Conservation (phyloP, 1,139 yeast species). For the Groenewaldozyma auringiensis region DNA sequence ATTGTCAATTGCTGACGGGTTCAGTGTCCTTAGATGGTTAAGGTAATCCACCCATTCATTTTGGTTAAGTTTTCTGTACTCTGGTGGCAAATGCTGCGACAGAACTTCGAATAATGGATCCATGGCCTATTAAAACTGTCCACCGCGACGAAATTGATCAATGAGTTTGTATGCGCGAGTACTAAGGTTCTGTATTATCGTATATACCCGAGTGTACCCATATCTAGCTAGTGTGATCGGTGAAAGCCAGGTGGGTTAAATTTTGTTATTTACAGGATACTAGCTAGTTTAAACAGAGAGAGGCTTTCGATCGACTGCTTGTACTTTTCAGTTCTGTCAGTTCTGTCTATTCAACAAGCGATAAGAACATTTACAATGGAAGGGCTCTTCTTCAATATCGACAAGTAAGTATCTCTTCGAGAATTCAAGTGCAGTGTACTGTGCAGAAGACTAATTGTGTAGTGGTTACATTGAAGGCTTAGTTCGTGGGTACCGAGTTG, state of each 20-base stretch:
- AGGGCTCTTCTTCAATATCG: slow-evolving; percentile 79
- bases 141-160: too few species aligned
- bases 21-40: slow-evolving; percentile 19
- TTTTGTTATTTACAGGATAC: too few species aligned
- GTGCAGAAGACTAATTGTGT: slow-evolving; percentile 1
- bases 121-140: slow-evolving; percentile 12
- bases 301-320: too few species aligned
- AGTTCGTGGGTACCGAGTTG: slow-evolving; percentile 88
- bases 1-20: slow-evolving; percentile 16
- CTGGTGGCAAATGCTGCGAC: slow-evolving; percentile 17
- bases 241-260: too few species aligned
- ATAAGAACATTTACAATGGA: slow-evolving; percentile 65
- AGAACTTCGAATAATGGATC: slow-evolving; percentile 24
- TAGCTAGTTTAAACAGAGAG: too few species aligned
- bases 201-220: too few species aligned
- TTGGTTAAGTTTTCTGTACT: slow-evolving; percentile 2
- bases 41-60: slow-evolving; percentile 13
- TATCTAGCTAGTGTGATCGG: too few species aligned
- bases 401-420: slow-evolving; percentile 37
- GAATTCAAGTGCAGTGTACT: neutral
- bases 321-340: too few species aligned
- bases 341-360: too few species aligned
- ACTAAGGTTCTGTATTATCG: too few species aligned
- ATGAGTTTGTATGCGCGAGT: too few species aligned
- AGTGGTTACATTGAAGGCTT: slow-evolving; percentile 89